These are phyloP conservation scores for Ogataea angusta DNA, from an alignment of 805 yeast species.

Conservation along the genomic window DNA sequence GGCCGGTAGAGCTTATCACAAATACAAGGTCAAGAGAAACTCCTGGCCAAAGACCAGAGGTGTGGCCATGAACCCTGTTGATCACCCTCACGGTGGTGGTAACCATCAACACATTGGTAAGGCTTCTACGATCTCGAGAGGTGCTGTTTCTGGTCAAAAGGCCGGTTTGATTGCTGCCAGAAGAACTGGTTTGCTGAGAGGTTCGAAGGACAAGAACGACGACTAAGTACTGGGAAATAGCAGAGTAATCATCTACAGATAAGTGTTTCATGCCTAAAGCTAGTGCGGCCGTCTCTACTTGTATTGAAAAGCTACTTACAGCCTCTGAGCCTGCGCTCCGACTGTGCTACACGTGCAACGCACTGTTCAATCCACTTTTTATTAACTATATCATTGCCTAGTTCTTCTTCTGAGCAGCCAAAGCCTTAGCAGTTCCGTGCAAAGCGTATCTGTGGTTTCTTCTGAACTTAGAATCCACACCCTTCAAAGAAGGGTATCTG, in stretches of 20 bases:
- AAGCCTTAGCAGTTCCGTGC: conserved; percentile 94
- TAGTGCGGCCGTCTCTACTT: background rate
- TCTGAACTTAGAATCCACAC: conserved; percentile 99
- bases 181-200: conserved; percentile 99
- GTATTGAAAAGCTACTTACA: no score
- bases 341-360: background rate
- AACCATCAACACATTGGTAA: conserved; percentile 99
- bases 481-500: conserved; percentile 98
- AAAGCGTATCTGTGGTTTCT: conserved; percentile 99
- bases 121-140: conserved; percentile 98
- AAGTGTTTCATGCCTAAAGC: background rate
- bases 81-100: conserved; percentile 99
- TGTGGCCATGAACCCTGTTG: conserved; percentile 99
- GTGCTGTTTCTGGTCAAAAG: conserved; percentile 99
- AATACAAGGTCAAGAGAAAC: conserved; percentile 99
- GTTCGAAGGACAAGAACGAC: conserved; percentile 73
- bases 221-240: conserved; percentile 21
- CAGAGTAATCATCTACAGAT: conserved; percentile 11
- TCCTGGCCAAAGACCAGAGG: conserved; percentile 99
- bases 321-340: no score
- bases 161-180: conserved; percentile 99
- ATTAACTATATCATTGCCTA: conserved; percentile 9
- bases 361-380: background rate
- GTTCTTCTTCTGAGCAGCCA: conserved; percentile 61
- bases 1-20: conserved; percentile 99